Conservation (phyloP, 805 yeast genomes). For the Grigorovia transvaalensis region DNA sequence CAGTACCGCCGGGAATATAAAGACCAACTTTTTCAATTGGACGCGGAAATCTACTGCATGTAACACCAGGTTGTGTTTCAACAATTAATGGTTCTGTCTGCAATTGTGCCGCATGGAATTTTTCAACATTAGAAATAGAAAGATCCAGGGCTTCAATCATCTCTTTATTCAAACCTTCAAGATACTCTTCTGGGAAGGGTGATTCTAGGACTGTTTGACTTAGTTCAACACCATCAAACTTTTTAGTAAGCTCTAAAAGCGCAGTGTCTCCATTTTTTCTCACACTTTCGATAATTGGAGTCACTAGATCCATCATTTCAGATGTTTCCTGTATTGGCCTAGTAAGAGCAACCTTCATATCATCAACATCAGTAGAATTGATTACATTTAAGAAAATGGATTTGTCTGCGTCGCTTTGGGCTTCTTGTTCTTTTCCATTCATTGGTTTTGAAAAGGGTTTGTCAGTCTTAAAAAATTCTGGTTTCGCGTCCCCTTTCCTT, state of each 20-base stretch:
- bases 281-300: slow-evolving; percentile 79
- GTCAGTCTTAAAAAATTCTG: slow-evolving; percentile 37
- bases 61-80: slow-evolving; percentile 90
- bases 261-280: slow-evolving; percentile 76
- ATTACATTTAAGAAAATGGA: slow-evolving; percentile 21
- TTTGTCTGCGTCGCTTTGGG: slow-evolving; percentile 9
- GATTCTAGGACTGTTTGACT: slow-evolving; percentile 68
- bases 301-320: slow-evolving; percentile 84
- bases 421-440: slow-evolving; percentile 8
- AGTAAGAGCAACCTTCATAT: slow-evolving; percentile 53
- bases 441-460: slow-evolving; percentile 2
- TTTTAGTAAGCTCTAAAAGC: slow-evolving; percentile 75
- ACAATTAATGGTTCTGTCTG: slow-evolving; percentile 64
- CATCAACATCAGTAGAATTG: slow-evolving; percentile 21
- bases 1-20: slow-evolving; percentile 98
- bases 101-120: slow-evolving; percentile 89
- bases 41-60: slow-evolving; percentile 88
- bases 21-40: slow-evolving; percentile 92
- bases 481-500: slow-evolving; percentile 93
- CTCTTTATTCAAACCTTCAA: slow-evolving; percentile 60
- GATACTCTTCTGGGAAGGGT: slow-evolving; percentile 73
- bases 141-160: slow-evolving; percentile 80
- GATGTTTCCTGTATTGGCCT: slow-evolving; percentile 95
- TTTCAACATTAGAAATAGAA: slow-evolving; percentile 77
- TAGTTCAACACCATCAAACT: slow-evolving; percentile 78